A percentile compares a stretch with the other conserved stretches of the same genome.
Conservation (phyloP, 495 filamentous ascomycete genomes). For the Melanomma pulvis-pyrius region DNA sequence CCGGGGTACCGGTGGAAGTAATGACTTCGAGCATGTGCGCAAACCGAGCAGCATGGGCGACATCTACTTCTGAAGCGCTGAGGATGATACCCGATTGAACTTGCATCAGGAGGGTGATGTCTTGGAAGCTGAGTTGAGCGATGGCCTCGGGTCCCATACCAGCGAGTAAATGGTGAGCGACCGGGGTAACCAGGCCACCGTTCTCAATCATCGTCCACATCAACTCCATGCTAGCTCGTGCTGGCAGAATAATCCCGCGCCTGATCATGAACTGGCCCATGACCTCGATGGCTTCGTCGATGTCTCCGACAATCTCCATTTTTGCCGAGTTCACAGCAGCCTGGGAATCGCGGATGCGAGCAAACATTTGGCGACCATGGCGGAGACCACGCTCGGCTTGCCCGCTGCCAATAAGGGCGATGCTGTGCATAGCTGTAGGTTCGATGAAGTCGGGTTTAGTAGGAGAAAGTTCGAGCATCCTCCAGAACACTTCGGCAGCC, state of each 20-base stretch:
- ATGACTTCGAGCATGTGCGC: slow-evolving; percentile 62
- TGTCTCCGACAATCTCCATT: slow-evolving; percentile 68
- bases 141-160: slow-evolving; percentile 63
- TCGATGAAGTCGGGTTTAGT: slow-evolving; percentile 64
- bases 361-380: slow-evolving; percentile 80
- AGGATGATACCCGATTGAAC: slow-evolving; percentile 66
- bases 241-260: slow-evolving; percentile 53
- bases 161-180: slow-evolving; percentile 65
- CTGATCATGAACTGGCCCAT: slow-evolving; percentile 61
- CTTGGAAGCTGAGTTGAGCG: slow-evolving; percentile 55
- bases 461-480: slow-evolving; percentile 55
- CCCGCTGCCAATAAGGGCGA: slow-evolving; percentile 78
- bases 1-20: slow-evolving; percentile 51
- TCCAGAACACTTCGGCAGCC: slow-evolving; percentile 75
- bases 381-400: slow-evolving; percentile 74
- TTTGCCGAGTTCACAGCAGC: slow-evolving; percentile 43
- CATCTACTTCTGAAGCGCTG: slow-evolving; percentile 51
- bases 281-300: slow-evolving; percentile 85
- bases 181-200: slow-evolving; percentile 61
- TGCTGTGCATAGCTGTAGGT: slow-evolving; percentile 81
- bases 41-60: slow-evolving; percentile 61
- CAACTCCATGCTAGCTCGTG: slow-evolving; percentile 60
- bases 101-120: slow-evolving; percentile 63
- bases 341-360: slow-evolving; percentile 66
- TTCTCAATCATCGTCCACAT: slow-evolving; percentile 77